These are phyloP conservation scores for Beauveria bassiana DNA, from an alignment of 2,329 filamentous ascomycete genomes.

Conservation along the genomic window DNA sequence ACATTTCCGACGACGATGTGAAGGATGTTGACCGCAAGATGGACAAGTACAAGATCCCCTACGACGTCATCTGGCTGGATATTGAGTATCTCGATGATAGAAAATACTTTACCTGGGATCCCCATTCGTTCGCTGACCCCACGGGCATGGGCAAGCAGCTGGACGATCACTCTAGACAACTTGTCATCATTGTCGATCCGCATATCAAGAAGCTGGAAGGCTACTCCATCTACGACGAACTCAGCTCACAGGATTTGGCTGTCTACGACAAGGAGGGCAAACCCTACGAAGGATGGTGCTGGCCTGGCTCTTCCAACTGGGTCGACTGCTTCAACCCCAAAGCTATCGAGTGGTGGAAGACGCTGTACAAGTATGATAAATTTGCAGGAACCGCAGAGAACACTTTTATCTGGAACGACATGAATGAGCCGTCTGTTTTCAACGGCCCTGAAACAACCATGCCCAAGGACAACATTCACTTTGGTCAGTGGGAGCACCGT, in stretches of 20 bases:
- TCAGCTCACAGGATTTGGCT: conserved; percentile 76
- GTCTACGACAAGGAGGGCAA: conserved; percentile 85
- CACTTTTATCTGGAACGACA: conserved; percentile 97
- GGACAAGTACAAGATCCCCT: conserved; percentile 90
- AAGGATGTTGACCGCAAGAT: conserved; percentile 95
- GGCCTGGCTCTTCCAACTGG: conserved; percentile 96
- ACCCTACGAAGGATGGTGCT: conserved; percentile 95
- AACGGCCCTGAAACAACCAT: conserved; percentile 97
- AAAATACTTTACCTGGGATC: conserved; percentile 98
- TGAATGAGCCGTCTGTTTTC: conserved; percentile 99
- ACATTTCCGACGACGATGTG: conserved; percentile 93
- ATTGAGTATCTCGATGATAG: conserved; percentile 96
- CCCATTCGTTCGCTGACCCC: conserved; percentile 78
- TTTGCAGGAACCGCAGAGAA: conserved; percentile 86
- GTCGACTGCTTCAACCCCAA: conserved; percentile 93
- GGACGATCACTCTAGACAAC: conserved; percentile 75
- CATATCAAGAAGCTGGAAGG: conserved; percentile 89
- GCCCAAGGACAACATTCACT: conserved; percentile 95
- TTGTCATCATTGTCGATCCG: conserved; percentile 92
- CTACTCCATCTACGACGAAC: conserved; percentile 69
- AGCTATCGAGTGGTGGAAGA: conserved; percentile 83
- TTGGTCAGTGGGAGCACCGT: conserved; percentile 89
- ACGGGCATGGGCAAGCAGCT: conserved; percentile 82
- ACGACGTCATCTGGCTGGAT: conserved; percentile 98
- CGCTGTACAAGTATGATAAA: conserved; percentile 75